A percentile compares a stretch with the other conserved stretches of the same genome.
These are phyloP conservation scores for Dactylellina drechsleri DNA, from an alignment of 2,329 filamentous ascomycete genomes.

Conservation along the genomic window DNA sequence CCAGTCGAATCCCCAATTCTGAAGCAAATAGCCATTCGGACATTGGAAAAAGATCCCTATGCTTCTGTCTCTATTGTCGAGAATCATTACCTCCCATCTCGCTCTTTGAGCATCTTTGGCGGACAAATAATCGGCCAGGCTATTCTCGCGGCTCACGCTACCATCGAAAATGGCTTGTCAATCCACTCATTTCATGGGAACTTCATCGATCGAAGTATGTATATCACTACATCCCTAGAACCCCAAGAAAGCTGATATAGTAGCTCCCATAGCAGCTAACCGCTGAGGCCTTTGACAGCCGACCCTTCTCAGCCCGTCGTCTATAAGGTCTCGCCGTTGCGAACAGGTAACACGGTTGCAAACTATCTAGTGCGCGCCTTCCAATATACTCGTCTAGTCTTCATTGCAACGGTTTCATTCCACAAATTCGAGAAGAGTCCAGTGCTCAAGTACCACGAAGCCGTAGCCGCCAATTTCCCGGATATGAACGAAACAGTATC, in stretches of 20 bases:
- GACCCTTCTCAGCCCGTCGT: slow-evolving; percentile 25
- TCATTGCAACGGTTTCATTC: slow-evolving; percentile 39
- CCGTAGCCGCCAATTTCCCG: slow-evolving; percentile 18
- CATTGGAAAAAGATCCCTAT: slow-evolving; percentile 25
- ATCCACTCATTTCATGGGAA: slow-evolving; percentile 38
- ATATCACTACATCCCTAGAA: too few species aligned
- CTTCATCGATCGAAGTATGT: slow-evolving; percentile 45
- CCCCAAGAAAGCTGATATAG: too few species aligned
- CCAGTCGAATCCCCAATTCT: slow-evolving; percentile 28
- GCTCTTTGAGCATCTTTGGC: slow-evolving; percentile 41
- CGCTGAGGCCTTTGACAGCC: background rate
- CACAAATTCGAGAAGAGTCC: slow-evolving; percentile 32
- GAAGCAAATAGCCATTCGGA: slow-evolving; percentile 28
- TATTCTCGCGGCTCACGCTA: slow-evolving; percentile 31
- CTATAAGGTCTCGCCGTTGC: slow-evolving; percentile 25
- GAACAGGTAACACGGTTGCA: slow-evolving; percentile 37
- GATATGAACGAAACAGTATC: slow-evolving; percentile 21
- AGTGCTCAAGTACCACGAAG: slow-evolving; percentile 13
- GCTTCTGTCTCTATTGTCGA: slow-evolving; percentile 18
- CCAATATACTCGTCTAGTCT: slow-evolving; percentile 34
- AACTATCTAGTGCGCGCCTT: slow-evolving; percentile 35
- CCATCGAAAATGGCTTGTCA: slow-evolving; percentile 11
- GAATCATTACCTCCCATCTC: slow-evolving; percentile 37
- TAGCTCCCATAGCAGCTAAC: too few species aligned
- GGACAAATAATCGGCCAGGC: slow-evolving; percentile 43